Conservation (phyloP, 2,329 filamentous ascomycete species). For the Phoma sp. region DNA sequence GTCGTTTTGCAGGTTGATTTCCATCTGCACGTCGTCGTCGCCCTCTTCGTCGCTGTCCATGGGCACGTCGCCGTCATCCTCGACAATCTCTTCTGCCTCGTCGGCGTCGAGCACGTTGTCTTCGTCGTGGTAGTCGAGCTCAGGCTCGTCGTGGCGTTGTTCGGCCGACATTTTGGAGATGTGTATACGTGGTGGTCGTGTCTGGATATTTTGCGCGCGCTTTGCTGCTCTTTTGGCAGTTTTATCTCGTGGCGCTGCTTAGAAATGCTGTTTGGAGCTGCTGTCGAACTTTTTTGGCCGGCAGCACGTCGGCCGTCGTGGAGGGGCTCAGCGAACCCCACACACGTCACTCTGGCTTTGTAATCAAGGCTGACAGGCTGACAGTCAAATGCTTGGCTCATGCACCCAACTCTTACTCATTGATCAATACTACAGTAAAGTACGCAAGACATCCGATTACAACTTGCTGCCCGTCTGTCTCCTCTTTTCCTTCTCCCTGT, state of each 20-base stretch:
- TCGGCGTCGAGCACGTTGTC: slow-evolving; percentile 77
- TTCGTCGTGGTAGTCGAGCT: slow-evolving; percentile 62
- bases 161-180: slow-evolving; percentile 30
- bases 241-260: slow-evolving; percentile 36
- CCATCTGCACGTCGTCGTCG: slow-evolving; percentile 62
- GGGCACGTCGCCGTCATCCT: slow-evolving; percentile 70
- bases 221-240: background rate
- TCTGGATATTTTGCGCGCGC: background rate
- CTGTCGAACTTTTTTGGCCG: slow-evolving; percentile 42
- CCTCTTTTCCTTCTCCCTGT: slow-evolving; percentile 74
- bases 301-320: slow-evolving; percentile 24
- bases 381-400: too few species aligned
- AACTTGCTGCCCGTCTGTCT: slow-evolving; percentile 70
- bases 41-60: slow-evolving; percentile 80
- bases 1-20: slow-evolving; percentile 87
- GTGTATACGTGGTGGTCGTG: background rate
- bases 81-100: slow-evolving; percentile 79
- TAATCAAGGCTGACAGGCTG: slow-evolving; percentile 14
- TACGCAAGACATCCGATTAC: slow-evolving; percentile 46
- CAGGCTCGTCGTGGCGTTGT: slow-evolving; percentile 39
- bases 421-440: too few species aligned
- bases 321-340: slow-evolving; percentile 32
- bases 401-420: too few species aligned
- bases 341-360: slow-evolving; percentile 37
- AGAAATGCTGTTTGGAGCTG: slow-evolving; percentile 40